Conservation (phyloP, 495 filamentous ascomycete species). For the Penicillium goetzii region DNA sequence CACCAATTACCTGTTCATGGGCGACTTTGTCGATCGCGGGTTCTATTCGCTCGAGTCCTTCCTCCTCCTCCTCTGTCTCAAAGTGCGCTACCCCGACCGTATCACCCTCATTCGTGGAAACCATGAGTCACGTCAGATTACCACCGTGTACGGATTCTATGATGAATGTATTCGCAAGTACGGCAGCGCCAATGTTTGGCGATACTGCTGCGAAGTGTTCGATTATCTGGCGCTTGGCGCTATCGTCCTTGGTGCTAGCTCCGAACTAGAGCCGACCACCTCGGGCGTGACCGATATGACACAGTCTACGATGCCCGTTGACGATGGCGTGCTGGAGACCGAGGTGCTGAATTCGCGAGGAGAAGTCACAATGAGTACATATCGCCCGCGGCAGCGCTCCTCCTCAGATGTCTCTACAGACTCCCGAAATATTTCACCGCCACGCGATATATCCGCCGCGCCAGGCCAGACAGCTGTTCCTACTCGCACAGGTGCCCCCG, state of each 20-base stretch:
- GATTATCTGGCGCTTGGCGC: constrained; percentile 96
- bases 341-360: constrained; percentile 86
- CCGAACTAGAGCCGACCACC: constrained; percentile 61
- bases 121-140: constrained; percentile 97
- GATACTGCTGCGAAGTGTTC: constrained; percentile 98
- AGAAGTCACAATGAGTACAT: constrained; percentile 73
- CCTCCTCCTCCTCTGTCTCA: constrained; percentile 89
- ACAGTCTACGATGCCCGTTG: constrained; percentile 50
- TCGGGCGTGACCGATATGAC: constrained; percentile 48
- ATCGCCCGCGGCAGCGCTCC: constrained; percentile 50
- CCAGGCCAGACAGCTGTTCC: constrained; percentile 34
- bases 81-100: constrained; percentile 96
- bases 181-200: constrained; percentile 95
- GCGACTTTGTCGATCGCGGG: constrained; percentile 96
- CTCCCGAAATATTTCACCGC: constrained; percentile 47
- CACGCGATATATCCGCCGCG: constrained; percentile 50
- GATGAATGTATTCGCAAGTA: constrained; percentile 98
- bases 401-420: constrained; percentile 41
- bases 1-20: constrained; percentile 99
- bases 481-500: constrained; percentile 69
- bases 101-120: constrained; percentile 97
- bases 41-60: constrained; percentile 98
- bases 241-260: constrained; percentile 86
- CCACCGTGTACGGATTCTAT: constrained; percentile 98
- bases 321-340: constrained; percentile 79